phyloP scores from a whole-genome alignment of 2,329 filamentous ascomycete genomes.

The Diaporthe vaccinii region DNA sequence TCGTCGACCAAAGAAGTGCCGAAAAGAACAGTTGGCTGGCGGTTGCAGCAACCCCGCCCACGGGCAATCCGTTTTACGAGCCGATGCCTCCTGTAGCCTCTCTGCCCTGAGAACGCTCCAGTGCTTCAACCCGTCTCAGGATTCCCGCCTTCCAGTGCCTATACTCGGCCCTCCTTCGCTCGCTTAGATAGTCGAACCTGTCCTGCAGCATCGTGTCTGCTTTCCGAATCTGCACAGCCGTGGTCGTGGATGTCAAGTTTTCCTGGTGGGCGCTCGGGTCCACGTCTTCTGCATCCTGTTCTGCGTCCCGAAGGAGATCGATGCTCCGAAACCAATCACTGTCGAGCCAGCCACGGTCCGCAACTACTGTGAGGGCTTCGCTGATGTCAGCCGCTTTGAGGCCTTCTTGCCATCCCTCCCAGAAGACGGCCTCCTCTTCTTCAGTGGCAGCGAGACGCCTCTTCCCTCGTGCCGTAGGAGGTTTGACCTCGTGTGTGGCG shows the following conservation, averaged over 20 bases:
- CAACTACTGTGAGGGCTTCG: slow-evolving; percentile 70
- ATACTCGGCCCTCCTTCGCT: slow-evolving; percentile 72
- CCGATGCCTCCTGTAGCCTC: slow-evolving; percentile 41
- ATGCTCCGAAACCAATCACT: slow-evolving; percentile 75
- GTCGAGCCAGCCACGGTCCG: slow-evolving; percentile 68
- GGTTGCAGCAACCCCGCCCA: slow-evolving; percentile 6
- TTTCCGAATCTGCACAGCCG: slow-evolving; percentile 60
- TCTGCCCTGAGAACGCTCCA: slow-evolving; percentile 39
- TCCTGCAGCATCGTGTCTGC: slow-evolving; percentile 82
- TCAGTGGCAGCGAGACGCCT: slow-evolving; percentile 51
- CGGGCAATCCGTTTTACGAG: slow-evolving; percentile 28
- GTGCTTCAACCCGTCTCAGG: slow-evolving; percentile 62
- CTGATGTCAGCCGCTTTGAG: slow-evolving; percentile 70
- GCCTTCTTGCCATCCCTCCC: slow-evolving; percentile 64
- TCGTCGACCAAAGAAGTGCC: not conserved
- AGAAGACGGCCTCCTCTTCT: slow-evolving; percentile 56
- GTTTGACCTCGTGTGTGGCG: slow-evolving; percentile 53
- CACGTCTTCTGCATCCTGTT: slow-evolving; percentile 45
- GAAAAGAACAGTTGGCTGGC: not conserved
- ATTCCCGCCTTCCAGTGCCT: slow-evolving; percentile 74
- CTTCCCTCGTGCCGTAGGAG: slow-evolving; percentile 57
- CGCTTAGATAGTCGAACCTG: slow-evolving; percentile 78
- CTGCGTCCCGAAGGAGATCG: slow-evolving; percentile 63
- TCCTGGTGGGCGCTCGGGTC: slow-evolving; percentile 52
- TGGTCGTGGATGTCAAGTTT: slow-evolving; percentile 42